phyloP scores from a whole-genome alignment of 306 rosid genomes.

The Cucumis sativus region DNA sequence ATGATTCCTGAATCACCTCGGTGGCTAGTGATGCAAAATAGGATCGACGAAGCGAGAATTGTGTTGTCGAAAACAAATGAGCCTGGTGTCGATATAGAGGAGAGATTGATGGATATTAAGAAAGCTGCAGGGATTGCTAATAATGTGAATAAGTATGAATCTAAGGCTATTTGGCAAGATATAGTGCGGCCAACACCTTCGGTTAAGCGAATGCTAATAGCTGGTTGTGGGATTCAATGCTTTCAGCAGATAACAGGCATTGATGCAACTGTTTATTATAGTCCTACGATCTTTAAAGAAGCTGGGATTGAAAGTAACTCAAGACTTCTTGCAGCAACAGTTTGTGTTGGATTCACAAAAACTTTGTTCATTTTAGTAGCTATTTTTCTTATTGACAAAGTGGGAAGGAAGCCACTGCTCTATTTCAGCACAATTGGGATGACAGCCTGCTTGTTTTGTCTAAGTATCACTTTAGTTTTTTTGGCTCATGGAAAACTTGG shows the following conservation, averaged over 20 bases:
- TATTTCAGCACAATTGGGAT: conserved; percentile 79
- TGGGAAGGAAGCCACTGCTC: conserved; percentile 83
- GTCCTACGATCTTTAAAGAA: conserved; percentile 66
- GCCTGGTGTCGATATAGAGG: conserved; percentile 60
- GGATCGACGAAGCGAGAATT: conserved; percentile 70
- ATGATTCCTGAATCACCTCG: conserved; percentile 84
- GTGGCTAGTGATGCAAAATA: conserved; percentile 72
- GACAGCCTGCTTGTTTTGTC: conserved; percentile 71
- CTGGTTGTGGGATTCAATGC: conserved; percentile 86
- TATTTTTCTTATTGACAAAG: conserved; percentile 55
- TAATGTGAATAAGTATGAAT: conserved; percentile 36
- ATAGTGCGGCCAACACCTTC: conserved; percentile 63
- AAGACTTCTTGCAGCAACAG: conserved; percentile 70
- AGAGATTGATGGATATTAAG: conserved; percentile 65
- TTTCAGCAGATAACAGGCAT: conserved; percentile 92
- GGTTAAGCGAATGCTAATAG: conserved; percentile 56
- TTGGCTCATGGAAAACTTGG: conserved; percentile 38
- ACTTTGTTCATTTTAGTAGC: conserved; percentile 68
- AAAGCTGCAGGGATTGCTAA: conserved; percentile 40
- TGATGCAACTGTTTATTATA: conserved; percentile 86
- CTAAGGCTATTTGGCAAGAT: conserved; percentile 58
- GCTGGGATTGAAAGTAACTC: conserved; percentile 57
- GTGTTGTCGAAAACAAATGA: conserved; percentile 65
- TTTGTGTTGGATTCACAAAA: conserved; percentile 75
- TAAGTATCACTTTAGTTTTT: conserved; percentile 31